Conservation (phyloP, 306 rosid species). For the Vachellia collinsii region DNA sequence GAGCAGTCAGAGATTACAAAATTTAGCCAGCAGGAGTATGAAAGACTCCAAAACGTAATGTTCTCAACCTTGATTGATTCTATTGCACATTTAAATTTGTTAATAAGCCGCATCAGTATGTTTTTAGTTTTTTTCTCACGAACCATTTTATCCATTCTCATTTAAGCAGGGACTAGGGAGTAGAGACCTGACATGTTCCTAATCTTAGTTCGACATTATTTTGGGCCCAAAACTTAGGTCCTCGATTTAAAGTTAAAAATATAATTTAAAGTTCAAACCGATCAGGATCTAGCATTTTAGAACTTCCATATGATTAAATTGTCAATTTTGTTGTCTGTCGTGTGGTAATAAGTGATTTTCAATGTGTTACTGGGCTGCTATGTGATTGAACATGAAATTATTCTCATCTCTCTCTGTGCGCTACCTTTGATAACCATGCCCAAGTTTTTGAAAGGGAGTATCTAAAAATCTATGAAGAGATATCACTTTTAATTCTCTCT, state of each 20-base stretch:
- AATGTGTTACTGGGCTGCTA: neutral
- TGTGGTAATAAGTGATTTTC: neutral
- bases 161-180: neutral
- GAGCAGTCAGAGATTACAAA: conserved; percentile 83
- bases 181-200: neutral
- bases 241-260: neutral
- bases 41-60: conserved; percentile 67
- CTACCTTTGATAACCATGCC: neutral
- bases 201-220: neutral
- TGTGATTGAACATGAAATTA: neutral
- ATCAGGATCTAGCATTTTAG: neutral
- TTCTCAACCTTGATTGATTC: conserved; percentile 23
- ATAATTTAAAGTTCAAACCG: neutral
- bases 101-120: neutral
- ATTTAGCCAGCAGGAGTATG: conserved; percentile 60
- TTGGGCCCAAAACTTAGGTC: neutral
- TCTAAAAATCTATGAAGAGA: neutral
- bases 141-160: neutral
- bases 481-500: no score
- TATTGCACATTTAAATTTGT: neutral
- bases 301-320: neutral
- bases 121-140: neutral
- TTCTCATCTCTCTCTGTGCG: neutral
- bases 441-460: neutral
- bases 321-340: neutral